phyloP scores from a whole-genome alignment of 2,329 filamentous ascomycete genomes.

The Fusarium pilosicola region DNA sequence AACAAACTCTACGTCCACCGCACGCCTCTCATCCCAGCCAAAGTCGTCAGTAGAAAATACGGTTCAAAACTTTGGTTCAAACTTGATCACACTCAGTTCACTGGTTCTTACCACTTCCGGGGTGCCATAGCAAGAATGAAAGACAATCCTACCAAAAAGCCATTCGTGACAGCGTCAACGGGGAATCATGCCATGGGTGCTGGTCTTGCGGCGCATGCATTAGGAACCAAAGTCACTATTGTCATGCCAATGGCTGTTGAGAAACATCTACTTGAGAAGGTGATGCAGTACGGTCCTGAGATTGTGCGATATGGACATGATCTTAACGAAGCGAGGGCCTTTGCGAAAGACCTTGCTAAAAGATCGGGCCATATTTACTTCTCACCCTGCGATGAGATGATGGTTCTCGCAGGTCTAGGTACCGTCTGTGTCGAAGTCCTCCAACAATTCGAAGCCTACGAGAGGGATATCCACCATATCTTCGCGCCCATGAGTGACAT shows the following conservation, averaged over 20 bases:
- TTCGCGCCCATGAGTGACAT: not conserved
- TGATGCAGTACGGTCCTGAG: not conserved
- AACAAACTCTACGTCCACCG: not conserved
- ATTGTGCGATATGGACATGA: not conserved
- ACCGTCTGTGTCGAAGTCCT: not conserved
- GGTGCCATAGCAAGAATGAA: not conserved
- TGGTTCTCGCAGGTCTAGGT: not conserved
- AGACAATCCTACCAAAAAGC: not conserved
- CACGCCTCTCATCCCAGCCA: not conserved
- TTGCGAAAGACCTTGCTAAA: not conserved
- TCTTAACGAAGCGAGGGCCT: not conserved
- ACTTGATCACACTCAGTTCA: not conserved
- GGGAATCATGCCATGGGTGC: not conserved
- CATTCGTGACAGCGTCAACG: not conserved
- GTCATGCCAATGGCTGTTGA: not conserved
- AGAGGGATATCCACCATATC: not conserved
- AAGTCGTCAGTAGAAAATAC: not conserved
- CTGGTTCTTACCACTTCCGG: not conserved
- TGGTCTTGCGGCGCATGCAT: not conserved
- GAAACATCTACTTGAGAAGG: not conserved
- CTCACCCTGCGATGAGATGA: not conserved
- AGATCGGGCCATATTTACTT: not conserved
- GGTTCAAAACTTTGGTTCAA: not conserved
- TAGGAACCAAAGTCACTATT: not conserved
- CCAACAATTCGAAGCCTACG: not conserved